Base-by-base conservation (phyloP, 805 yeast species). In the Candida succiphila region DNA sequence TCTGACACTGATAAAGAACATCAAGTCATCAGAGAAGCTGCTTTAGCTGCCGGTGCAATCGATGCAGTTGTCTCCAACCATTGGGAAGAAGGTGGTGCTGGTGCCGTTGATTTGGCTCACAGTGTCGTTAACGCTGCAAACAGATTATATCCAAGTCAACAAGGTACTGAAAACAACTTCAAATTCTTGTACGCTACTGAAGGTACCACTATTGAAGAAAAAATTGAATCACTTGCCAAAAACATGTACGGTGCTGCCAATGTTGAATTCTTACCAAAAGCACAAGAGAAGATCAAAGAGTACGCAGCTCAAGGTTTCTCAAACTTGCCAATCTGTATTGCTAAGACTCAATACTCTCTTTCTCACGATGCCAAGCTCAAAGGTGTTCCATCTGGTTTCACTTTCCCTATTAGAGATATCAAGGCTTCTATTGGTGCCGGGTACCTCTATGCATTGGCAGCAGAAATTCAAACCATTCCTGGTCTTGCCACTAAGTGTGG, bases 371-470 rank as follows among this genome's bases (percentile, higher is more conserved):
- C 97, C 29, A 65, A 74, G 17, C 71, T 92, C 58, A 88, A 88
- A 65, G 96, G 96, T 54, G 96, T 86, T 28, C 98, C 98, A 44
- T 75, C 81, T 16, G 96, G 94, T 7, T 89, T 88, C 67, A 82
- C 76, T 14, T 83, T 89, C 56, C 97, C 98, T 32, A 86, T 89
- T 48, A 75, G 94, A 57, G 98, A 89, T 48, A 84, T 89, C 42
- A 80, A 94, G 60, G 88, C 89, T 27, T 81, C 95, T 25, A 84
- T 85, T 36, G 98, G 98, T 60, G 97, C 96, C 31, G 96, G 96
- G 8, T 89, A 89, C 61, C 69, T 89, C 54, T 92, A 89, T 53
- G 97, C 97, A 2, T 69, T 89, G 48, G 96, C 96, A 14, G 96
- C 94, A 36, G 95, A 89, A 60, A 89, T 89, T 50, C 87, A 82